Evolutionary conservation across 2,329 filamentous ascomycete species (phyloP).

Genomic region (Epichloe amarillans): DNA sequence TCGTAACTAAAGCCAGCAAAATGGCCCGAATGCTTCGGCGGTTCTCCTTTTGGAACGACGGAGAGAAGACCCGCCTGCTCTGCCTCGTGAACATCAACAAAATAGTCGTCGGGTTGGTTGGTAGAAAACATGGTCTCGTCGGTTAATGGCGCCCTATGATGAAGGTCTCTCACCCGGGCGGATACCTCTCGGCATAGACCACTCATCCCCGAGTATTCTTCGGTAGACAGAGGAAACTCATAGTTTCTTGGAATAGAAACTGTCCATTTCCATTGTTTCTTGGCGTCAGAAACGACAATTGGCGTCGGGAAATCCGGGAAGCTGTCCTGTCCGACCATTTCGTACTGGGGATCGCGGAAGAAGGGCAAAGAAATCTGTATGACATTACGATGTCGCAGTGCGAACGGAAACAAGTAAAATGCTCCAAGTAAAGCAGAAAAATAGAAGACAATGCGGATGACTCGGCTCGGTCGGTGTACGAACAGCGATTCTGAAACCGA

Average conservation of each 20-base stretch:
- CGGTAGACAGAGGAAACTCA: conserved; percentile 51
- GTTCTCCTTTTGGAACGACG: conserved; percentile 18
- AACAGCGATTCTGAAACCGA: conserved; percentile 32
- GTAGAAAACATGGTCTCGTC: conserved; percentile 37
- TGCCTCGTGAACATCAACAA: conserved; percentile 62
- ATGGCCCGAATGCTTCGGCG: conserved; percentile 27
- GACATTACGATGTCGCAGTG: conserved; percentile 16
- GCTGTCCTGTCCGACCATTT: conserved; percentile 52
- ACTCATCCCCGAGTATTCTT: conserved; percentile 59
- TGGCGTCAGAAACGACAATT: conserved; percentile 52
- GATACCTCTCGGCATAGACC: conserved; percentile 53
- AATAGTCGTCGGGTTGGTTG: conserved; percentile 52
- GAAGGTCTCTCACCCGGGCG: conserved; percentile 37
- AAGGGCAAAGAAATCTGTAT: conserved; percentile 26
- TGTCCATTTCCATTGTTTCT: conserved; percentile 61
- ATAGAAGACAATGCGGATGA: conserved; percentile 43
- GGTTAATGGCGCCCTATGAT: conserved; percentile 22
- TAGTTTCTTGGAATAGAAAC: conserved; percentile 59
- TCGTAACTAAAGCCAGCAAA: conserved; percentile 36
- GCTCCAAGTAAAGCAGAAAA: conserved; percentile 35
- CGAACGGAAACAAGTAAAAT: conserved; percentile 31
- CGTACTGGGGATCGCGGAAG: conserved; percentile 39
- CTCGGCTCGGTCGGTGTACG: conserved; percentile 38
- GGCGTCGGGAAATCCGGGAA: conserved; percentile 63
- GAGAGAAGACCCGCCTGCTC: conserved; percentile 51